phyloP scores from a whole-genome alignment of 192 early-diverging fungal species.

The Linnemannia schmuckeri region DNA sequence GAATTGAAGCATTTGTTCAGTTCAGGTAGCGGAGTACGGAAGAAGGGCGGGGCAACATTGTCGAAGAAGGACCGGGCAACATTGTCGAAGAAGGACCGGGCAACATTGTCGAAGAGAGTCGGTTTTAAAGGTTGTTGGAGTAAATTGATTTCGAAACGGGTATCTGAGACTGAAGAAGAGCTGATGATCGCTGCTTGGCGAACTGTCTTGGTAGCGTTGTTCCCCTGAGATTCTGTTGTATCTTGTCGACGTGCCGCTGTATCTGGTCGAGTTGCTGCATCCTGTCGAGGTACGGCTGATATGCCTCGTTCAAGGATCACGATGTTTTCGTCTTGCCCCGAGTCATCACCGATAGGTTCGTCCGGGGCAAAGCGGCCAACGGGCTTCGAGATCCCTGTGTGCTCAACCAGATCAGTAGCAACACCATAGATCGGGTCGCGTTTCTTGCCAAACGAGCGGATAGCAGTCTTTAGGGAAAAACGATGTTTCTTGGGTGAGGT shows the following conservation, averaged over 20 bases:
- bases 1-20: not conserved
- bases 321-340: not conserved
- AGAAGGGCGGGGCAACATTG: not conserved
- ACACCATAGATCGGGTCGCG: not conserved
- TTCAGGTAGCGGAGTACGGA: not conserved
- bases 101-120: not conserved
- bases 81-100: not conserved
- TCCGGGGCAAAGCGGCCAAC: not conserved
- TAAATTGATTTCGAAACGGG: not conserved
- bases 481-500: not conserved
- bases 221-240: not conserved
- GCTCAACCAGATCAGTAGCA: not conserved
- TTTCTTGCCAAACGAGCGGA: conserved; percentile 13
- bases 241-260: not conserved
- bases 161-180: not conserved
- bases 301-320: conserved; percentile 1
- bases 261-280: not conserved
- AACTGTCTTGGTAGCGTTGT: not conserved
- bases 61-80: not conserved
- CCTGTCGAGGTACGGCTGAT: not conserved
- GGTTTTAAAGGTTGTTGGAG: not conserved
- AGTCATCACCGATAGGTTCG: not conserved
- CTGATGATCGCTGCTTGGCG: not conserved
- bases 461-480: not conserved
- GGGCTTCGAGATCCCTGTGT: not conserved